Base-by-base conservation (phyloP, 805 yeast genomes). In the Sugiyamaella valdiviana region DNA sequence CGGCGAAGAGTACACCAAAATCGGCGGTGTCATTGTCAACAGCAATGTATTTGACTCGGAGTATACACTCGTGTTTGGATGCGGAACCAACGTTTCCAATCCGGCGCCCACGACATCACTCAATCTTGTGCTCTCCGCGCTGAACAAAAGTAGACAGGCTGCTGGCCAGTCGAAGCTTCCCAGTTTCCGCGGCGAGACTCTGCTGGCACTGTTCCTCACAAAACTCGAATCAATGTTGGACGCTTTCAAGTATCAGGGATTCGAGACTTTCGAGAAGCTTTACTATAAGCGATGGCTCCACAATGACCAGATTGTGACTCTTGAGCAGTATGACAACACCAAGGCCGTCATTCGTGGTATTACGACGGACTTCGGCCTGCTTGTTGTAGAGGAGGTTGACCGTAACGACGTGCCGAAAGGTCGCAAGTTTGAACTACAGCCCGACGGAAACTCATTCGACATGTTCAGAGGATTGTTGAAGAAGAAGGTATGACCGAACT, bases 371-470 rank as follows among this genome's bases (percentile, higher is more conserved):
- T 85, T 82, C 65, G 99, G 99, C 0, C 70, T 90, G 68, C 68
- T 93, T 50, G 66, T 81, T 12, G 99, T 86, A 2, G 81, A 79
- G 51, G 95, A 85, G 54, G 63, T 81, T 6, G 76, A 76, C 44
- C 55, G 65, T 4, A 59, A 65, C 12, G 75, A 74, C 19, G 61
- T 57, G 10, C 69, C 70, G 14, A 78, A 82, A 1, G 85, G 87
- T 0, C 73, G 70, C 38, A 69, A 60, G 3, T 81, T 75, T 54
- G 83, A 87, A 57, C 68, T 93, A 42, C 97, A 90, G 64, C 98
- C 99, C 0, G 99, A 93, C 65, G 99, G 99, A 0, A 93, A 93
- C 63, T 87, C 97, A 2, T 93, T 93, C 61, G 98, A 93, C 63
- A 90, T 93, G 75, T 85, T 93, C 70, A 83, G 77, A 57, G 98